phyloP scores from a whole-genome alignment of 2,329 filamentous ascomycete genomes.

The Paecilomyces variotii region DNA sequence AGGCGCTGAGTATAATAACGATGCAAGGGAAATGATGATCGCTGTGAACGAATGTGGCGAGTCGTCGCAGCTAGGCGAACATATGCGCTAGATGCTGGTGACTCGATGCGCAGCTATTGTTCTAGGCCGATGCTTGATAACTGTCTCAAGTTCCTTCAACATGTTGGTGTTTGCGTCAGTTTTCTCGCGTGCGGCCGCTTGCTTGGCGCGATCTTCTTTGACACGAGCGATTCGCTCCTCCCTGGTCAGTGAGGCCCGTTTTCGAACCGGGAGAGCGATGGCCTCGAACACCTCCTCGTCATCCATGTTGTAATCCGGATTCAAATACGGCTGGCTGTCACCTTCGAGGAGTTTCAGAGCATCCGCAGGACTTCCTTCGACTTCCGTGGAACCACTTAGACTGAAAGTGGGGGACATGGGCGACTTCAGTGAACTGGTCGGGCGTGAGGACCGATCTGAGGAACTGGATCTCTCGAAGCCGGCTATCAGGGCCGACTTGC shows the following conservation, averaged over 20 bases:
- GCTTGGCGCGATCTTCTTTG: conserved; percentile 73
- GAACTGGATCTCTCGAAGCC: conserved; percentile 75
- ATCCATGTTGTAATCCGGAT: conserved; percentile 23
- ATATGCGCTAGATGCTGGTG: conserved; percentile 31
- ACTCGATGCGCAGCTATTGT: conserved; percentile 33
- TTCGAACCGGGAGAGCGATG: conserved; percentile 64
- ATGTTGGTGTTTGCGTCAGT: conserved; percentile 78
- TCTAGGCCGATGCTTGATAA: conserved; percentile 58
- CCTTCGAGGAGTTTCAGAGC: conserved; percentile 74
- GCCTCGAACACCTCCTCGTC: conserved; percentile 87
- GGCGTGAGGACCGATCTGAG: conserved; percentile 48
- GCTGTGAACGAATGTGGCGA: neutral
- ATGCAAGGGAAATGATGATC: neutral
- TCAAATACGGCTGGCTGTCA: conserved; percentile 41
- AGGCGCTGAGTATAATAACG: neutral
- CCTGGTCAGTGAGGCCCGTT: conserved; percentile 62
- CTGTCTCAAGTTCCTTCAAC: conserved; percentile 84
- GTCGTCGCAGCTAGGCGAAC: neutral
- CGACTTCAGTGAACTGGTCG: conserved; percentile 37
- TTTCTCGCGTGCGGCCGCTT: conserved; percentile 63
- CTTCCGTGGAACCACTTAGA: conserved; percentile 37
- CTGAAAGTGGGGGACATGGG: conserved; percentile 40
- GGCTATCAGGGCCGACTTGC: conserved; percentile 70
- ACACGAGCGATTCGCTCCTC: conserved; percentile 85
- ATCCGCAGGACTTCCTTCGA: conserved; percentile 54